A percentile compares a stretch with the other conserved stretches of the same genome.
These are phyloP conservation scores for Entomortierella lignicola DNA, from an alignment of 192 early-diverging fungal genomes.

Conservation along the genomic window DNA sequence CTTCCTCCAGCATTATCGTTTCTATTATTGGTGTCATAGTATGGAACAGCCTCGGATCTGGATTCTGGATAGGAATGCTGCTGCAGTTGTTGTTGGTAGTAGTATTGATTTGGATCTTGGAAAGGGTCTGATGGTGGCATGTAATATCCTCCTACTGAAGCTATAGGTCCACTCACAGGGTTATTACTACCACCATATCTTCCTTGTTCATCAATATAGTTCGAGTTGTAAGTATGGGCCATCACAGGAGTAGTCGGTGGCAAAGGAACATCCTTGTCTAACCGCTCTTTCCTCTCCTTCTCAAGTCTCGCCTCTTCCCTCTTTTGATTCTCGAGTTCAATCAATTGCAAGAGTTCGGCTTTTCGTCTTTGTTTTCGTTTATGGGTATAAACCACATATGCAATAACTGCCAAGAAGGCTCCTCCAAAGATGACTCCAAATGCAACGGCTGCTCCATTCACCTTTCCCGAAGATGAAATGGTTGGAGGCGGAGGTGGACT, in stretches of 20 bases:
- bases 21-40: neutral
- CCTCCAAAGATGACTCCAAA: constrained; percentile 38
- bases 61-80: neutral
- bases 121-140: constrained; percentile 16
- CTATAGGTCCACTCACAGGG: neutral
- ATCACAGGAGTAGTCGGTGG: neutral
- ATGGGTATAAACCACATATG: constrained; percentile 22
- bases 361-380: constrained; percentile 20
- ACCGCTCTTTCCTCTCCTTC: constrained; percentile 15
- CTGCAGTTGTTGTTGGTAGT: too few species aligned
- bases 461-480: constrained; percentile 17
- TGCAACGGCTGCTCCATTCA: constrained; percentile 21
- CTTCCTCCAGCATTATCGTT: neutral
- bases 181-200: neutral
- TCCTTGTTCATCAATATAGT: neutral
- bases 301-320: constrained; percentile 20
- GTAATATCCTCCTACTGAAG: neutral
- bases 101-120: constrained; percentile 15
- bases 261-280: constrained; percentile 4
- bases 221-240: constrained; percentile 6
- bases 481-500: constrained; percentile 30
- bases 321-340: constrained; percentile 28
- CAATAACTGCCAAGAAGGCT: constrained; percentile 25
- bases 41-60: too few species aligned
- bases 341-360: constrained; percentile 9